Base-by-base conservation (phyloP, 192 early-diverging fungal species). In the Coemansia sp. region DNA sequence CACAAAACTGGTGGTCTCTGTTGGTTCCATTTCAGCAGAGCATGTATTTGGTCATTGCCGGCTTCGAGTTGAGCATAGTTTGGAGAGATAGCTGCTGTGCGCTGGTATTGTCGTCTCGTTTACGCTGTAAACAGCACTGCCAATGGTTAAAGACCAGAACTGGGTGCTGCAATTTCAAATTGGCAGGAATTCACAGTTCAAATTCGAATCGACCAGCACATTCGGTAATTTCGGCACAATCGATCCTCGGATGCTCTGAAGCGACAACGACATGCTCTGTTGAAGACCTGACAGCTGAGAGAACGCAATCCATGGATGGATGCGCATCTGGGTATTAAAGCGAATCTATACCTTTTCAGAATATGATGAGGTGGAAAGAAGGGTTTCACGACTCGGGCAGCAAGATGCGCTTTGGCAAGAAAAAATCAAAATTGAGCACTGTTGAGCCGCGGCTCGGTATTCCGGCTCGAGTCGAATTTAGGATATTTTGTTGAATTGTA, bases 331-430 rank as follows among this genome's bases (percentile, higher is more conserved):
- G 11, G 16, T 43, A 43, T 53, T 23, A 3, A 53, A 53, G 24
- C 19, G 24, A 53, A 53, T 53, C 51, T 57, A 23, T 59, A 59
- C 58, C 58, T 59, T 59, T 59, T 43, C 41, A 43, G 41, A 43
- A 43, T 43, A 43, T 43, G 41, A 43, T 43, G 41, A 43, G 41
- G 41, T 43, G 41, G 41, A 43, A 43, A 43, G 41, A 43, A 43
- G 41, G 41, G 11, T 43, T 12, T n/a, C 41, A 12, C 16, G 13
- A 2, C 41, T 43, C 41, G 16, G 41, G 3, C 29, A 7, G 29
- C 41, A 43, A 43, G 41, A 43, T 43, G 13, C 41, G 41, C 41
- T 43, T 14, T n/a, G 16, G 41, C 13, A 43, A 16, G 41, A 41
- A 43, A 43, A 43, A 43, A 16, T n/a, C 16, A 43, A 43, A 43